Evolutionary conservation across 2,329 filamentous ascomycete species (phyloP), one percentile per base, ranked within the genome.

Genomic region (Cladosporium phlei): DNA sequence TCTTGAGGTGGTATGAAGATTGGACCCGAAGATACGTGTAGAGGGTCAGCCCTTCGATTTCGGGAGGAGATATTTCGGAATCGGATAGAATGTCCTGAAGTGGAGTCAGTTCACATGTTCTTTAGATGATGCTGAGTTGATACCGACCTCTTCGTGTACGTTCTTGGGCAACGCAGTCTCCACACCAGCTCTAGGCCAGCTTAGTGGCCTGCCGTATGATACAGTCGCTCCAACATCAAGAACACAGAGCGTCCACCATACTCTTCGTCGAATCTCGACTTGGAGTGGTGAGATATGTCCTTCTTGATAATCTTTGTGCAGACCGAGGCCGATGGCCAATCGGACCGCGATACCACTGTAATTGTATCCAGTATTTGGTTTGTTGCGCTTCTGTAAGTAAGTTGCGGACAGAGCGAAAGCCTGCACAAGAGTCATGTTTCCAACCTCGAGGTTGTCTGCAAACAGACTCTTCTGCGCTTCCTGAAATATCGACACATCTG

Each of bases 331-430:
- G 39, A 75, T 68, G 10, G 73, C 74, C 67, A 77, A 73, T 19
- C 74, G 62, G 14, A 70, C 66, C 0, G 74, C 74, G 14, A 76
- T 64, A 0, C 74, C 74, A n/a, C 74, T 65, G 42, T 73, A 73
- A 51, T 75, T 76, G 51, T 73, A 76, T 1, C 72, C 72, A 0
- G 72, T 73, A 49, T 77, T 77, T 3, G 73, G 73, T 28, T 71
- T 68, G 53, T 76, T 69, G 22, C 70, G 62, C 53, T 76, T 76
- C 52, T 76, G 75, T 3, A 75, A 62, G 53, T 76, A 76, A 38
- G 75, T 75, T 0, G 67, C 68, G 40, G 54, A 48, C 11, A 56
- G 28, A 1, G 51, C 24, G 11, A 54, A 51, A 12, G 50, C 46
- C 21, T 56, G 52, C 9, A 56, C 52, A 6, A 45, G 17, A 0